phyloP scores from a whole-genome alignment of 768 basidiomycete genomes.

The Cyclocybe aegerita region DNA sequence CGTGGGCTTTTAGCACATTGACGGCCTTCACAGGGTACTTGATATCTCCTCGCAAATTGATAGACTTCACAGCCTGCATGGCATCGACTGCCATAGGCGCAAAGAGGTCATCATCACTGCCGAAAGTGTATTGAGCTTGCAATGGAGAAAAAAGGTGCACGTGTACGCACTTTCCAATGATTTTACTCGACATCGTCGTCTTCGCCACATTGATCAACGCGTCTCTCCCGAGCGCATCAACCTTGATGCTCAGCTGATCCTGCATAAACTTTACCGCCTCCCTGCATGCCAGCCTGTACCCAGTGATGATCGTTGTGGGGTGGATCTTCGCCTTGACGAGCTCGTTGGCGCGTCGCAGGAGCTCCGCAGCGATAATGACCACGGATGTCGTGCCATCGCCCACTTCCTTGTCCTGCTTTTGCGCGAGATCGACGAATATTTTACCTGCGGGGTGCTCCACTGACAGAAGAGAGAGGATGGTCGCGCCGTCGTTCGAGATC shows the following conservation, averaged over 20 bases:
- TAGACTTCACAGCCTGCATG: conserved; percentile 95
- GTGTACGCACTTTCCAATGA: conserved; percentile 87
- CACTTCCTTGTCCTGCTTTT: conserved; percentile 99
- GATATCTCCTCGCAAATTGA: conserved; percentile 91
- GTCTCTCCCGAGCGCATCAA: conserved; percentile 88
- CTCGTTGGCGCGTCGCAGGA: conserved; percentile 94
- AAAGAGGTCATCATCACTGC: conserved; percentile 94
- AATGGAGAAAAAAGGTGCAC: background rate
- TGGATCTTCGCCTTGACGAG: conserved; percentile 98
- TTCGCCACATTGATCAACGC: conserved; percentile 95
- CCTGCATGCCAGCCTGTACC: conserved; percentile 93
- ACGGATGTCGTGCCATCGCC: conserved; percentile 99
- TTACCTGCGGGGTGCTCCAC: conserved; percentile 97
- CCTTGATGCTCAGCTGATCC: conserved; percentile 93
- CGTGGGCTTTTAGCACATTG: conserved; percentile 97
- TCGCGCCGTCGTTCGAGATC: conserved; percentile 99
- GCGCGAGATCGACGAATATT: conserved; percentile 96
- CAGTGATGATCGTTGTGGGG: conserved; percentile 98
- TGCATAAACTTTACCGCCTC: conserved; percentile 99
- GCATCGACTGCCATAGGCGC: conserved; percentile 99
- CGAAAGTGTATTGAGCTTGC: background rate
- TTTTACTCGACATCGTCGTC: conserved; percentile 98
- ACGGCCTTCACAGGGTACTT: conserved; percentile 99
- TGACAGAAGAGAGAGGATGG: conserved; percentile 91
- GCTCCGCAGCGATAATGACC: conserved; percentile 96